Percentiles rank a stretch among this genome's conserved stretches.
phyloP scores from a whole-genome alignment of 805 yeast genomes.

The Kodamaea hsintzibuensis region DNA sequence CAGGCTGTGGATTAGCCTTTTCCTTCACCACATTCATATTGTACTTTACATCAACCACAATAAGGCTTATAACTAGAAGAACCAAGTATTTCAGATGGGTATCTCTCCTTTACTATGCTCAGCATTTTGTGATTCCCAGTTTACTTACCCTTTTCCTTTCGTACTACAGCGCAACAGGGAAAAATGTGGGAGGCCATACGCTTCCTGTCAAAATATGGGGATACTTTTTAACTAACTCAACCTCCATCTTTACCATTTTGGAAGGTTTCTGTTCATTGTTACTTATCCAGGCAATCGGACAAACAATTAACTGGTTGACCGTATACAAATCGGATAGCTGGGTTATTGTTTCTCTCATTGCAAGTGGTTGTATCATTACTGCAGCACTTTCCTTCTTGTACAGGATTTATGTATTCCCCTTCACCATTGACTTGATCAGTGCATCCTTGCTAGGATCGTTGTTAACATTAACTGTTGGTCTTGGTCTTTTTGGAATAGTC shows the following conservation, averaged over 20 bases:
- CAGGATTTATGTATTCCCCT: constrained; percentile 78
- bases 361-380: constrained; percentile 74
- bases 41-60: constrained; percentile 72
- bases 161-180: constrained; percentile 35
- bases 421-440: constrained; percentile 64
- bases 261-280: constrained; percentile 93
- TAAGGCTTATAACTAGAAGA: constrained; percentile 55
- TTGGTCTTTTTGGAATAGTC: constrained; percentile 82
- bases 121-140: constrained; percentile 82
- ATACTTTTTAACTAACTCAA: constrained; percentile 68
- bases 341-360: constrained; percentile 70
- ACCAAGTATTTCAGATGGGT: constrained; percentile 45
- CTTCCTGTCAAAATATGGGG: constrained; percentile 65
- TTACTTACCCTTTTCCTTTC: constrained; percentile 68
- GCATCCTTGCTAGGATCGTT: constrained; percentile 88
- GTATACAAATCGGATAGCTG: constrained; percentile 66
- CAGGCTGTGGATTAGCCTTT: constrained; percentile 83
- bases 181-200: background rate
- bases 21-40: constrained; percentile 59
- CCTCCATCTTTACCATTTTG: constrained; percentile 83
- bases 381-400: constrained; percentile 76
- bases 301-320: constrained; percentile 71
- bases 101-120: constrained; percentile 66
- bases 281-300: constrained; percentile 91
- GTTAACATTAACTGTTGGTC: constrained; percentile 68